Conservation (phyloP, 768 basidiomycete species). For the Phanerochaete carnosa region DNA sequence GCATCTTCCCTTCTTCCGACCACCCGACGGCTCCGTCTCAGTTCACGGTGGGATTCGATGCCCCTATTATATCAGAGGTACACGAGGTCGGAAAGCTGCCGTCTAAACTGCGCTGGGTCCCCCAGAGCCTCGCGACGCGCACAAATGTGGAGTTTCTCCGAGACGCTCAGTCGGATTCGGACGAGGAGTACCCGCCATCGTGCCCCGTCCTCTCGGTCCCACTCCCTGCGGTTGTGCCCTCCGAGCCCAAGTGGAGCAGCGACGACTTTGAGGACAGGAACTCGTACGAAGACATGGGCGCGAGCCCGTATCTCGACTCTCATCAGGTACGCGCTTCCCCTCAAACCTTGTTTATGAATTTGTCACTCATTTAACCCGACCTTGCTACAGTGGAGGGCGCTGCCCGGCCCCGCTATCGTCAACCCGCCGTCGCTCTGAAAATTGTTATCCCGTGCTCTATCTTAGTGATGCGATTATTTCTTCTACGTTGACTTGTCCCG, state of each 20-base stretch:
- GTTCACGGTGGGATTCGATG: constrained; percentile 43
- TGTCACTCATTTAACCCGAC: background rate
- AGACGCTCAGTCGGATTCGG: constrained; percentile 24
- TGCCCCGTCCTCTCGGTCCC: constrained; percentile 34
- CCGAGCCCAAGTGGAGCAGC: constrained; percentile 25
- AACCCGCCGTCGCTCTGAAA: constrained; percentile 13
- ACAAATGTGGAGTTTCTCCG: constrained; percentile 29
- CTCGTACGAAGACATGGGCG: constrained; percentile 26
- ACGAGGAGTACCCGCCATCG: constrained; percentile 27
- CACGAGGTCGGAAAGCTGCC: constrained; percentile 35
- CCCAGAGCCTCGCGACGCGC: constrained; percentile 33
- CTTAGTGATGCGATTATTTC: background rate
- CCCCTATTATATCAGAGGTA: constrained; percentile 42
- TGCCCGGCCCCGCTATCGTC: constrained; percentile 33
- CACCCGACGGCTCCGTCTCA: constrained; percentile 22
- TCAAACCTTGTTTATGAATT: background rate
- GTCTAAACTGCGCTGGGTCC: constrained; percentile 38
- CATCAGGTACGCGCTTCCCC: constrained; percentile 26
- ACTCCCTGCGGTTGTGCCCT: constrained; percentile 33
- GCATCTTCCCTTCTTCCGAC: constrained; percentile 38
- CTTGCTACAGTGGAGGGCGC: constrained; percentile 29
- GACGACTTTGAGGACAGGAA: constrained; percentile 34
- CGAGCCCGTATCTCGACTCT: constrained; percentile 32
- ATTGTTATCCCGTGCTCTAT: background rate
- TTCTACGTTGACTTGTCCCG: background rate